Evolutionary conservation across 305 asterid genomes (phyloP).

Genomic region (Fraxinus baroniana): DNA sequence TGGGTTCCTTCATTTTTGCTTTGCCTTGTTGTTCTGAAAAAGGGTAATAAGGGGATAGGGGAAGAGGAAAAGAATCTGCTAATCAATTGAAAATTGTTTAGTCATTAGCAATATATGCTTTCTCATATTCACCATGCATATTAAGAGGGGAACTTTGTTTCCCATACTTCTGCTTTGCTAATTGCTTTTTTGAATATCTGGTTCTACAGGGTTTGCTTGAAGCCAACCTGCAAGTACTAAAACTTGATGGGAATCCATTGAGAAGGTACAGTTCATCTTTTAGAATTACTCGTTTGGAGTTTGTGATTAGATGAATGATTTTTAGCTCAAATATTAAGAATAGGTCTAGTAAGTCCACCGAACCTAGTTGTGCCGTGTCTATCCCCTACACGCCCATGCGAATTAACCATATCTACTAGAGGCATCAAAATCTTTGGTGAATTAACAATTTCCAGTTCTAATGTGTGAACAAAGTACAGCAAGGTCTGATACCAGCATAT

Average conservation of each 20-base stretch:
- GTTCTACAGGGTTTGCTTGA: conserved; percentile 86
- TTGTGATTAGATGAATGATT: neutral
- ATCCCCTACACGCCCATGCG: neutral
- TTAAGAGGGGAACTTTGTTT: neutral
- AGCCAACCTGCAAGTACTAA: conserved; percentile 72
- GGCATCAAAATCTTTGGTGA: neutral
- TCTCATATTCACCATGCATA: neutral
- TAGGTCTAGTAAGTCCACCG: conserved; percentile 3
- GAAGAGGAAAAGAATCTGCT: neutral
- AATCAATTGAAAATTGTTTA: neutral
- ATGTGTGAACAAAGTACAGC: neutral
- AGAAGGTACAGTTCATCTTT: conserved; percentile 58
- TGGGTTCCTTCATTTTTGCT: conserved; percentile 6
- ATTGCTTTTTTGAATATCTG: conserved; percentile 20
- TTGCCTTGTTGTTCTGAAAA: conserved; percentile 15
- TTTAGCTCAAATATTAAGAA: neutral
- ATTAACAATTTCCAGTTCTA: neutral
- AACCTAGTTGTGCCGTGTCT: neutral
- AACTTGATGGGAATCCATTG: conserved; percentile 85
- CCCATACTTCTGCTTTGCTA: neutral
- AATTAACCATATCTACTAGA: neutral
- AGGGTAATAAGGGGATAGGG: neutral
- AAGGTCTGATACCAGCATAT: neutral
- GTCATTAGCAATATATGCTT: neutral
- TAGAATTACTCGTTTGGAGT: neutral